Base-by-base conservation (phyloP, 164 flowering plant species). In the Buxus sempervirens region DNA sequence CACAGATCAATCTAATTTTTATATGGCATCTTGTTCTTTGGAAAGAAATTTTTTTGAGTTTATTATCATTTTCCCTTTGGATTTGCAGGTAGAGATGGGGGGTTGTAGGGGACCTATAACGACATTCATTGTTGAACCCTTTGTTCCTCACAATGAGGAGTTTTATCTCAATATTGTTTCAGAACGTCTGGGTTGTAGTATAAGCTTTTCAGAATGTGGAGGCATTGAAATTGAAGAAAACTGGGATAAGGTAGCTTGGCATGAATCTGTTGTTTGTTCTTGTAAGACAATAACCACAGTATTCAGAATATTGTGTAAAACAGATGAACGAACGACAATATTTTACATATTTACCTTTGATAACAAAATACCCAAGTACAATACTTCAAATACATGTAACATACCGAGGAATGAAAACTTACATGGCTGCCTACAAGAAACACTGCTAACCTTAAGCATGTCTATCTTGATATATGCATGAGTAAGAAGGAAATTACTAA, bases 191-290 rank as follows among this genome's bases (percentile, higher is more conserved):
- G 98, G 98, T 21, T 68, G 81, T 79, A 86, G 86, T 79, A 75
- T 92, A 56, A 92, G 98, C 86, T 92, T 92, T 74, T 92, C 98
- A 25, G 98, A 92, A 64, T 92, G 96, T 70, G 98, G 98, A 65
- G 98, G 98, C 65, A 90, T 92, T 70, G 98, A 92, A 36, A 92
- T 92, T 56, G 98, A 92, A 77, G 96, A 92, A 80, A 92, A 92
- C 76, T 92, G 98, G 98, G 96, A 90, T 58, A 90, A 92, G 94
- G 97, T 90, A 82, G 32, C 18, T 14, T 23, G 22, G 58, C 14
- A 13, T 42, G 62, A 41, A 60, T 36, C n/a, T 36, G 9, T 56
- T 57, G 1, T 19, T 23, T 18, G 13, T 41, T 54, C 23, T 10
- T 19, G 59, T 28, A 7, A 27, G 21, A 48, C 55, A 63, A 23